Base-by-base conservation (phyloP, 345 rosid genomes). In the Excoecaria cochinchinensis region DNA sequence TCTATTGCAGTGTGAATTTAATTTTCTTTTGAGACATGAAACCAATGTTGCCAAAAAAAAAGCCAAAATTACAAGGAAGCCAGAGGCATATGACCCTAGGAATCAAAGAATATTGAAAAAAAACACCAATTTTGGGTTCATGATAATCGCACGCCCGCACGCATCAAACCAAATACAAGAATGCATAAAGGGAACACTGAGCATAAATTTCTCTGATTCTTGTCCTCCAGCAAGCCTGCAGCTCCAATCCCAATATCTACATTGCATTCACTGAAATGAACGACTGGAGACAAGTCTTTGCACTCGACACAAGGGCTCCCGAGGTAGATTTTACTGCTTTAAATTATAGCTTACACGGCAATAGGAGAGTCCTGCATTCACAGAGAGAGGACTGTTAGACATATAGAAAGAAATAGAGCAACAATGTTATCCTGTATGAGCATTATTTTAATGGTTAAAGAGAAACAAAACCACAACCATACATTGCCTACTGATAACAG, bases 351-450 rank as follows among this genome's bases (percentile, higher is more conserved):
- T 83, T 82, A 92, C 70, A 90, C 97, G n/a, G 90, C 91, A 66
- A 94, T 90, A 4, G 92, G 92, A 69, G 91, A 76, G 74, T 94
- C 98, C 97, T 94, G 89, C 81, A 72, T 21, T 70, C 46, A 44
- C 51, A 61, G 63, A 22, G 63, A 38, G 12, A 22, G 22, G 31
- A 31, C 31, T 31, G 31, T 31, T 31, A 31, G 2, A 31, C 31
- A 31, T 31, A 31, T 31, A 31, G 31, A 31, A 31, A 31, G 31
- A 31, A 0, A 31, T 31, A 31, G 31, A 31, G 31, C 31, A 31
- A 31, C 31, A 31, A 0, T 31, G 31, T 31, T 31, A 31, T 2
- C 31, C 31, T 31, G 31, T 1, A 31, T 31, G 31, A 31, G 31
- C 31, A 31, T 31, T 31, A 31, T 31, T 31, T 31, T 31, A 6